Evolutionary conservation across 805 yeast genomes (phyloP).

Genomic region (Metschnikowia lochheadii): DNA sequence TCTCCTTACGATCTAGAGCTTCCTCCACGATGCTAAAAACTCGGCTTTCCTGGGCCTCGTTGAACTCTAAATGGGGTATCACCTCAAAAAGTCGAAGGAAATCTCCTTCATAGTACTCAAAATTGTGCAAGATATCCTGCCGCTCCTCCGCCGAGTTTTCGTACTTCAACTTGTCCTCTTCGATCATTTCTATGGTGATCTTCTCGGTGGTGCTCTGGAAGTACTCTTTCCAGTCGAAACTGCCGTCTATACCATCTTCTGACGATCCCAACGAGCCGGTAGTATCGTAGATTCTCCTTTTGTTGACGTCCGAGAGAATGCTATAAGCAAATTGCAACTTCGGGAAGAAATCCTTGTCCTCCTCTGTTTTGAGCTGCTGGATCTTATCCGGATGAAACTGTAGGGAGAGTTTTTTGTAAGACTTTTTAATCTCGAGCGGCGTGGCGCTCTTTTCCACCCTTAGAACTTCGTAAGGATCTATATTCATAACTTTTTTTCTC

Average conservation of each 20-base stretch:
- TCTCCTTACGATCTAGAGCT: conserved; percentile 35
- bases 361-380: conserved; percentile 20
- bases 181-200: conserved; percentile 62
- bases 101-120: conserved; percentile 61
- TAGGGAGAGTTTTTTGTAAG: conserved; percentile 25
- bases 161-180: conserved; percentile 61
- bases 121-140: conserved; percentile 58
- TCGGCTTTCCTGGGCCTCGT: conserved; percentile 56
- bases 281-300: conserved; percentile 57
- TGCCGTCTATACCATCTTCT: conserved; percentile 28
- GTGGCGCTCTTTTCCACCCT: conserved; percentile 39
- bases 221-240: conserved; percentile 56
- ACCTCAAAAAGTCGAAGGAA: conserved; percentile 65
- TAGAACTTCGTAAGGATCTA: conserved; percentile 60
- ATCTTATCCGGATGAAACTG: conserved; percentile 28
- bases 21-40: conserved; percentile 47
- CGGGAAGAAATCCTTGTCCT: conserved; percentile 44
- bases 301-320: conserved; percentile 55
- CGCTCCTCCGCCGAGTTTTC: conserved; percentile 58
- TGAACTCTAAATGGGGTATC: conserved; percentile 71
- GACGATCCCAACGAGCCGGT: conserved; percentile 54
- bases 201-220: conserved; percentile 46
- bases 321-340: conserved; percentile 72
- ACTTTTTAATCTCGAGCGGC: conserved; percentile 58
- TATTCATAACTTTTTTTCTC: conserved; percentile 24